Conservation (phyloP, 345 rosid genomes). For the Draba incana region DNA sequence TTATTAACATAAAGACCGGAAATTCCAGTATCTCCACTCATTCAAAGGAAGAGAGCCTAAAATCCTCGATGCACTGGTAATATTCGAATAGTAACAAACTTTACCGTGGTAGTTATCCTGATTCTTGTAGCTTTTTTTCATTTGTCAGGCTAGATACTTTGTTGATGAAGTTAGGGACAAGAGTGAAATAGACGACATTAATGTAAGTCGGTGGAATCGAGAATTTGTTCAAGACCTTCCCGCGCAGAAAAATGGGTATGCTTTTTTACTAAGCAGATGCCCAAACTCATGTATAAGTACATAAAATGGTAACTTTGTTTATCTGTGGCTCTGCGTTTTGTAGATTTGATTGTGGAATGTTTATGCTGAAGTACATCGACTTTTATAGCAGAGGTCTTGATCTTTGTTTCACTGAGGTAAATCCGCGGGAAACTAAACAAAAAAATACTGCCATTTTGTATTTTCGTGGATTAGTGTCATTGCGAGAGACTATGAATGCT, state of each 20-base stretch:
- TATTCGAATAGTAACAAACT: slow-evolving; percentile 7
- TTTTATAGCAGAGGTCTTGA: slow-evolving; percentile 81
- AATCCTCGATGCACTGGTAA: slow-evolving; percentile 75
- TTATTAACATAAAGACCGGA: slow-evolving; percentile 78
- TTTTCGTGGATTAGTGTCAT: background rate
- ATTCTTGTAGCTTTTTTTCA: slow-evolving; percentile 26
- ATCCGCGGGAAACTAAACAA: background rate
- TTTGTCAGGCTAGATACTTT: slow-evolving; percentile 74
- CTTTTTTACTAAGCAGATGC: background rate
- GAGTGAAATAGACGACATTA: slow-evolving; percentile 58
- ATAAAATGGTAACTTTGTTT: background rate
- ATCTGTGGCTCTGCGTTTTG: slow-evolving; percentile 22
- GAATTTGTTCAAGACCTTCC: slow-evolving; percentile 93
- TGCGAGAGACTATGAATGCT: slow-evolving; percentile 11
- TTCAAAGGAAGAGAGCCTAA: slow-evolving; percentile 72
- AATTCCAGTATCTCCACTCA: slow-evolving; percentile 95
- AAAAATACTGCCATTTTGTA: background rate
- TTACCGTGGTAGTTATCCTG: slow-evolving; percentile 20
- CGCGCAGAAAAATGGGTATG: slow-evolving; percentile 80
- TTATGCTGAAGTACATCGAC: slow-evolving; percentile 95
- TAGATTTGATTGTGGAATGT: slow-evolving; percentile 95
- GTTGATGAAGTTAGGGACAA: slow-evolving; percentile 92
- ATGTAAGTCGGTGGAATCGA: slow-evolving; percentile 67
- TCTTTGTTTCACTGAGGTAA: slow-evolving; percentile 89
- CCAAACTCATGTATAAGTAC: background rate